Evolutionary conservation across 345 rosid species (phyloP), one percentile per base, ranked within the genome.

Genomic region (Hypericum androsaemum): DNA sequence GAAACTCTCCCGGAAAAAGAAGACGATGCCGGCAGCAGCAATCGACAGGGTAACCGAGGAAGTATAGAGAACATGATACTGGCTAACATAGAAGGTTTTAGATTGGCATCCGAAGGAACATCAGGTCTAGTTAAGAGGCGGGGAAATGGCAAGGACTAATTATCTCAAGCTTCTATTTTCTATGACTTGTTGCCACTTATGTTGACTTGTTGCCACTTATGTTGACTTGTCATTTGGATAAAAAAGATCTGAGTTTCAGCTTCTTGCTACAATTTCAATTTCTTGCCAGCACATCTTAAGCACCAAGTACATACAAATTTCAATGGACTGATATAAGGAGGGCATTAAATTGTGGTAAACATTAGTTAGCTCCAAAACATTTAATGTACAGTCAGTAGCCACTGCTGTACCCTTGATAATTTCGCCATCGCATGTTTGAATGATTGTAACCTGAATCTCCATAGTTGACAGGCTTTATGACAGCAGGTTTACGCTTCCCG

Each of bases 391-490:
- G 35, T 53, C 43, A 57, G 53, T 53, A 53, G 37, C 59, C 60
- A 47, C 53, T 53, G 13, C 0, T 40, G 57, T 81, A 81, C 61
- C 71, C 74, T 54, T 54, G 60, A 8, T 65, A 69, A 59, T 64
- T 77, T 57, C 84, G 73, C 41, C 64, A 47, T 9, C 74, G 78
- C 56, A 81, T 64, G 51, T 61, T 76, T 47, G 77, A 80, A 55
- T 67, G 82, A 62, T 66, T 67, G 63, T 64, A 77, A 37, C 54
- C 14, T 3, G 74, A 65, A 43, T 71, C 76, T 47, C 69, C 86
- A 45, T 75, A 76, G 61, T 77, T 74, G 1, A 66, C 82, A 5
- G 92, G 87, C 79, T 77, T 84, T 56, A 80, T 57, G 14, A 74
- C 78, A 11, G 42, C 57, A 13, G 74, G 56, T 57, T 73, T 68